Percentiles rank a stretch among this genome's conserved stretches.
These are phyloP conservation scores for Colletotrichum tofieldiae DNA, from an alignment of 2,329 filamentous ascomycete species.

Conservation along the genomic window DNA sequence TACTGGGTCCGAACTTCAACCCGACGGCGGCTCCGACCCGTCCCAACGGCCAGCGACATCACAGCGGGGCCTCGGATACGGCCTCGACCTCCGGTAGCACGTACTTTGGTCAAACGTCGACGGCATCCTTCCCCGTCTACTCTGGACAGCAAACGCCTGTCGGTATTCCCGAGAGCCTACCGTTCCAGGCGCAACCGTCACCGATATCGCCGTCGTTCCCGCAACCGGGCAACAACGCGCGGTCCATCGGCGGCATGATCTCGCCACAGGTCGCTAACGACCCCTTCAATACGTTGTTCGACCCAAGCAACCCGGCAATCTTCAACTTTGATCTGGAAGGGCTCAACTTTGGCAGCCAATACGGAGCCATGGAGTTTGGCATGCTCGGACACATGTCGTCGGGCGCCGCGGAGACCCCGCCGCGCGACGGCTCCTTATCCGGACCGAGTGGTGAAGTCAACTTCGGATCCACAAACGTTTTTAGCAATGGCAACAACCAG, in stretches of 20 bases:
- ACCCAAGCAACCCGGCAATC: constrained; percentile 90
- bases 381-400: constrained; percentile 97
- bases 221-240: constrained; percentile 55
- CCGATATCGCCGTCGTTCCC: constrained; percentile 84
- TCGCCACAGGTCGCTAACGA: constrained; percentile 66
- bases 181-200: constrained; percentile 78
- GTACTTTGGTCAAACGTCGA: constrained; percentile 65
- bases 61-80: constrained; percentile 55
- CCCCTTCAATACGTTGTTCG: constrained; percentile 78
- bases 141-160: constrained; percentile 63
- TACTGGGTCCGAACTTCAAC: constrained; percentile 81
- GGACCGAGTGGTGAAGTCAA: constrained; percentile 55
- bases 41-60: constrained; percentile 58
- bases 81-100: constrained; percentile 59
- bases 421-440: constrained; percentile 72
- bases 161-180: constrained; percentile 63
- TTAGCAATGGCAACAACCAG: constrained; percentile 66
- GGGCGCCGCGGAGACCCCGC: constrained; percentile 85
- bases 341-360: constrained; percentile 95
- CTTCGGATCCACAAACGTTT: constrained; percentile 64
- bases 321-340: constrained; percentile 98
- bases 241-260: constrained; percentile 61
- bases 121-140: constrained; percentile 67
- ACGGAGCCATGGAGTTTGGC: constrained; percentile 94
- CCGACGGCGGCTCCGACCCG: constrained; percentile 64